Evolutionary conservation across 768 basidiomycete species (phyloP).

Genomic region (Suillus occidentalis): DNA sequence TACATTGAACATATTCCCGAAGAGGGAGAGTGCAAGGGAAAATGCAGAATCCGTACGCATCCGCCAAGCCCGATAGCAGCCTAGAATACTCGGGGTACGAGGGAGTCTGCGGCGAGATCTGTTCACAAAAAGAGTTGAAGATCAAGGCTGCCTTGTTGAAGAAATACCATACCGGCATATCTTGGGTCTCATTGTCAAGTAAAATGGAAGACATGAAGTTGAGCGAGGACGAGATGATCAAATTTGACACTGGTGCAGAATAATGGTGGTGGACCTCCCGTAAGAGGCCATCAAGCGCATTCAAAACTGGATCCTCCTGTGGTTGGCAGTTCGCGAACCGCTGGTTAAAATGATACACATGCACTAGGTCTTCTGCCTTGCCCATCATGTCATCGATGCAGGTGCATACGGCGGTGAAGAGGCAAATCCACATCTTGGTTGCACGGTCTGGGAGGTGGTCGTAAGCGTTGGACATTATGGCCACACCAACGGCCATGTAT

Average conservation of each 20-base stretch:
- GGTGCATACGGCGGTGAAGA: slow-evolving; percentile 39
- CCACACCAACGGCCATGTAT: not conserved
- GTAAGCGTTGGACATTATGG: slow-evolving; percentile 14
- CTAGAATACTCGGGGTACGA: slow-evolving; percentile 28
- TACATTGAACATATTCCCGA: slow-evolving; percentile 35
- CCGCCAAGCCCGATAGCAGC: slow-evolving; percentile 33
- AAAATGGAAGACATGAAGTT: slow-evolving; percentile 35
- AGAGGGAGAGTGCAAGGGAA: slow-evolving; percentile 36
- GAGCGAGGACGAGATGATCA: slow-evolving; percentile 37
- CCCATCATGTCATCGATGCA: slow-evolving; percentile 38
- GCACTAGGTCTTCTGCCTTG: slow-evolving; percentile 20
- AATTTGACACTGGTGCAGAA: slow-evolving; percentile 29
- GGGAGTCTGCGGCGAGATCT: slow-evolving; percentile 22
- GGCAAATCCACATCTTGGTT: slow-evolving; percentile 34
- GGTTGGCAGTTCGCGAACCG: slow-evolving; percentile 27
- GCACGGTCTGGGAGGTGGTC: slow-evolving; percentile 25
- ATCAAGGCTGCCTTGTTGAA: not conserved
- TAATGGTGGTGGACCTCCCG: slow-evolving; percentile 30
- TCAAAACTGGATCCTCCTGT: slow-evolving; percentile 34
- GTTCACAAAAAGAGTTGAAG: not conserved
- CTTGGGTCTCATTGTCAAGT: slow-evolving; percentile 32
- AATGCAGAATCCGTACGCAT: slow-evolving; percentile 36
- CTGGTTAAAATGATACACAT: slow-evolving; percentile 35
- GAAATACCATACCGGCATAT: slow-evolving; percentile 24
- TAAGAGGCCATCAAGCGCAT: slow-evolving; percentile 35